A percentile compares a stretch with the other conserved stretches of the same genome.
phyloP scores from a whole-genome alignment of 441 rosid species.

The Populus hybrid region DNA sequence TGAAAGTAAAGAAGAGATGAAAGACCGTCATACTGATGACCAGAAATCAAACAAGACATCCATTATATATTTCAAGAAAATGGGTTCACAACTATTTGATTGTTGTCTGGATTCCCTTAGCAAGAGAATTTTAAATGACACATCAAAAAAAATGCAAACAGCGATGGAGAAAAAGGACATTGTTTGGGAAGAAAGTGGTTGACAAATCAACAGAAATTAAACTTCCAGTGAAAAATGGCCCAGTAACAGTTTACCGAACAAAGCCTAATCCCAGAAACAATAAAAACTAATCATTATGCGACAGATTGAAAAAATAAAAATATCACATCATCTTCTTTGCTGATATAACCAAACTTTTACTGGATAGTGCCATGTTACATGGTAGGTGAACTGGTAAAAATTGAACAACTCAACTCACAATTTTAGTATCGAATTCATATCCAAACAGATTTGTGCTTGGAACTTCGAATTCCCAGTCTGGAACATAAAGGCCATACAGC shows the following conservation, averaged over 20 bases:
- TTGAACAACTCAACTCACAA: conserved; percentile 33
- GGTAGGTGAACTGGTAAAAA: not conserved
- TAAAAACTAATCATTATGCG: not conserved
- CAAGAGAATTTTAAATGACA: not conserved
- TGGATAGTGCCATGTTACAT: not conserved
- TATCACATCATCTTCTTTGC: not conserved
- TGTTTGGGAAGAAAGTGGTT: not conserved
- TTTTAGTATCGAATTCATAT: conserved; percentile 27
- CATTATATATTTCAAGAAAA: not conserved
- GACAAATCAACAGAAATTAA: not conserved
- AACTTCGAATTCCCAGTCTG: conserved; percentile 54
- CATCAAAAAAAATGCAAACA: not conserved
- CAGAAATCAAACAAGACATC: not conserved
- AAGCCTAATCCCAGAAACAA: not conserved
- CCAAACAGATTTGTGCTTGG: conserved; percentile 18
- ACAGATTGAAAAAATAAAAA: not conserved
- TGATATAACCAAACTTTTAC: not conserved
- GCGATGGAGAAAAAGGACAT: not conserved
- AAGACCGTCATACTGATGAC: not conserved
- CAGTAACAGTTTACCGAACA: not conserved
- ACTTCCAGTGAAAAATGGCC: not conserved
- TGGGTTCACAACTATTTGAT: not conserved
- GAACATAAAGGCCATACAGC: conserved; percentile 57
- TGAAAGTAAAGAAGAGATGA: not conserved
- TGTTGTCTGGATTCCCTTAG: not conserved